A percentile compares a stretch with the other conserved stretches of the same genome.
Conservation (phyloP, 1,284 basidiomycete genomes). For the Ustilago xerochloae region DNA sequence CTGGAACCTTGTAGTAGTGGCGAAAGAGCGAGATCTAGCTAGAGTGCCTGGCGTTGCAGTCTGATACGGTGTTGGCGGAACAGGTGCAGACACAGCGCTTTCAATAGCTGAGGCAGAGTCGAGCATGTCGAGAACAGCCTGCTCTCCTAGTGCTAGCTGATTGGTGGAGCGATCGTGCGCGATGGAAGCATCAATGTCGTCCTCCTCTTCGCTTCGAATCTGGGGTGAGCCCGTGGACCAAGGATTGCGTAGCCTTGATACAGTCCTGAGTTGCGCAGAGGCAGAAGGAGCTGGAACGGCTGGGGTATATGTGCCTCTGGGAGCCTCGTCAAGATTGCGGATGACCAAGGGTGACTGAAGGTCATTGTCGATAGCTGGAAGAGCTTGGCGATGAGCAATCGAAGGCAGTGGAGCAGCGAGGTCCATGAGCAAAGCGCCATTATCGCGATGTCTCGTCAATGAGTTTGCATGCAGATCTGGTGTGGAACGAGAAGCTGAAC, state of each 20-base stretch:
- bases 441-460: constrained; percentile 36
- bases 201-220: constrained; percentile 37
- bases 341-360: constrained; percentile 30
- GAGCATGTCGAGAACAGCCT: constrained; percentile 56
- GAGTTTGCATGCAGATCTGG: constrained; percentile 36
- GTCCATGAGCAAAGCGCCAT: constrained; percentile 35
- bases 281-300: constrained; percentile 23
- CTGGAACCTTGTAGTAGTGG: constrained; percentile 23
- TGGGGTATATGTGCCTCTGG: constrained; percentile 45
- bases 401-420: constrained; percentile 19
- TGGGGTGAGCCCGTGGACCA: constrained; percentile 25
- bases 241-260: constrained; percentile 28
- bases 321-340: constrained; percentile 55
- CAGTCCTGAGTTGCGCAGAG: constrained; percentile 17
- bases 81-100: constrained; percentile 21
- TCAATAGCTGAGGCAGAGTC: constrained; percentile 28
- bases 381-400: constrained; percentile 17
- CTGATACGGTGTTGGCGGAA: constrained; percentile 27
- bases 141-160: constrained; percentile 33
- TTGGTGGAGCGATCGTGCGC: constrained; percentile 30
- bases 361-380: too few species aligned
- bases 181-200: constrained; percentile 41
- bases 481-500: constrained; percentile 38
- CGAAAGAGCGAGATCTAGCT: constrained; percentile 36
- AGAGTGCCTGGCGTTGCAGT: constrained; percentile 39